A percentile compares a stretch with the other conserved stretches of the same genome.
phyloP scores from a whole-genome alignment of 1,284 basidiomycete species.

The Puccinia hordei region DNA sequence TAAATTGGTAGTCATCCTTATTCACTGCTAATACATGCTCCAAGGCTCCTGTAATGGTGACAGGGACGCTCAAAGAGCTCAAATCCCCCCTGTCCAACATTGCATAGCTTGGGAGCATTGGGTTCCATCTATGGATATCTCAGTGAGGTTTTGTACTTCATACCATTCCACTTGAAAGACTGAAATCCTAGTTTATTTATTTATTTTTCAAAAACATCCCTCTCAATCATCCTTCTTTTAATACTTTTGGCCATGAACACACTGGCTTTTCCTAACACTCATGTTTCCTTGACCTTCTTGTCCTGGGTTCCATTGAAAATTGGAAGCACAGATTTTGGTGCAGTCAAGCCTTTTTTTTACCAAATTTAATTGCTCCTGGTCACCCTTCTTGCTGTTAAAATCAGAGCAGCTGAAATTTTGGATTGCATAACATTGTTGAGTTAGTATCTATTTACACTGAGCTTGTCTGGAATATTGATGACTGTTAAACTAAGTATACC shows the following conservation, averaged over 20 bases:
- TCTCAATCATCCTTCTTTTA: not conserved
- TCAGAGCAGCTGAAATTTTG: too few relatives aligned
- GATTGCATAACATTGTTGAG: too few relatives aligned
- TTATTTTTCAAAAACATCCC: too few relatives aligned
- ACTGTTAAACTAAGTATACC: too few relatives aligned
- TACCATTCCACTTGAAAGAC: not conserved
- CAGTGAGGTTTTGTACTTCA: conserved; percentile 1
- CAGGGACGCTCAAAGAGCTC: conserved; percentile 19
- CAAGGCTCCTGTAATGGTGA: conserved; percentile 43
- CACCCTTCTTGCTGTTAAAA: too few relatives aligned
- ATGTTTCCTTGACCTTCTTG: conserved; percentile 55
- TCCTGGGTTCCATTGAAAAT: conserved; percentile 55
- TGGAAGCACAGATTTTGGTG: conserved; percentile 47
- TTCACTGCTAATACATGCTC: conserved; percentile 37
- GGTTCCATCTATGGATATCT: conserved; percentile 55
- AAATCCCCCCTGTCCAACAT: conserved; percentile 34
- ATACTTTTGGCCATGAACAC: conserved; percentile 51
- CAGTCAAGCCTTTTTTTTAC: conserved; percentile 34
- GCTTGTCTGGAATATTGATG: too few relatives aligned
- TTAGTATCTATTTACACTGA: too few relatives aligned
- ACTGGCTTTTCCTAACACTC: conserved; percentile 54
- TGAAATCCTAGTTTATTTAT: too few relatives aligned
- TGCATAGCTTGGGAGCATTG: conserved; percentile 48
- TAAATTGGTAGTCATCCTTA: conserved; percentile 42
- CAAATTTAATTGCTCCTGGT: not conserved